phyloP scores from a whole-genome alignment of 495 filamentous ascomycete genomes.

The Chaetomidium leptoderma region DNA sequence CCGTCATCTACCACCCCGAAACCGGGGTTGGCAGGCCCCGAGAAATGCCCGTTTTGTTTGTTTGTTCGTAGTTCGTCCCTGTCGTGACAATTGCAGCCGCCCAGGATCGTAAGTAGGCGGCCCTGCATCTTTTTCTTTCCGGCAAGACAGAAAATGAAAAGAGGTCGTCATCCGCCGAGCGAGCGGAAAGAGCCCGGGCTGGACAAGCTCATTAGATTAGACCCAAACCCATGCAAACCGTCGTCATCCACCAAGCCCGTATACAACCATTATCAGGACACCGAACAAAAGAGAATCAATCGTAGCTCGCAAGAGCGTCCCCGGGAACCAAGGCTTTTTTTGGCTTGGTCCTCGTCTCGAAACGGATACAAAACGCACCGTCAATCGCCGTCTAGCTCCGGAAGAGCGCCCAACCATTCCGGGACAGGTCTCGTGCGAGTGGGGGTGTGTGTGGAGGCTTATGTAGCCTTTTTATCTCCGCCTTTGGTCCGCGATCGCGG shows the following conservation, averaged over 20 bases:
- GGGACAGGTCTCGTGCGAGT: background rate
- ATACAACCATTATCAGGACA: slow-evolving; percentile 37
- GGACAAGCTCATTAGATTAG: slow-evolving; percentile 13
- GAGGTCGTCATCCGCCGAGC: slow-evolving; percentile 23
- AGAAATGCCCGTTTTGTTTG: background rate
- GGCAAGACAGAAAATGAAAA: slow-evolving; percentile 3
- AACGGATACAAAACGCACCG: slow-evolving; percentile 35
- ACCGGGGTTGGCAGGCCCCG: background rate
- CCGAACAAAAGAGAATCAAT: slow-evolving; percentile 24
- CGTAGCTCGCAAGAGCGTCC: slow-evolving; percentile 28
- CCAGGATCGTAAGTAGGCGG: slow-evolving; percentile 26
- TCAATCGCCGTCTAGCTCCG: background rate
- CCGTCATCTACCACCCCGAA: background rate
- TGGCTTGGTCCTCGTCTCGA: slow-evolving; percentile 18
- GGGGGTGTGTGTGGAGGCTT: no score
- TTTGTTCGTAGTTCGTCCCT: background rate
- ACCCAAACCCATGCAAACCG: slow-evolving; percentile 17
- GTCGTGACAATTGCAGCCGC: slow-evolving; percentile 11
- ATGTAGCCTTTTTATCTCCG: slow-evolving; percentile 32
- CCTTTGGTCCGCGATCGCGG: slow-evolving; percentile 34
- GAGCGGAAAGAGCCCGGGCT: background rate
- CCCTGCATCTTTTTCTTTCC: slow-evolving; percentile 11
- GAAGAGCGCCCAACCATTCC: no score
- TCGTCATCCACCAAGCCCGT: slow-evolving; percentile 35
- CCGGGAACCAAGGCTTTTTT: slow-evolving; percentile 11